Base-by-base conservation (phyloP, 495 filamentous ascomycete genomes). In the Massariosphaeria phaeospora region DNA sequence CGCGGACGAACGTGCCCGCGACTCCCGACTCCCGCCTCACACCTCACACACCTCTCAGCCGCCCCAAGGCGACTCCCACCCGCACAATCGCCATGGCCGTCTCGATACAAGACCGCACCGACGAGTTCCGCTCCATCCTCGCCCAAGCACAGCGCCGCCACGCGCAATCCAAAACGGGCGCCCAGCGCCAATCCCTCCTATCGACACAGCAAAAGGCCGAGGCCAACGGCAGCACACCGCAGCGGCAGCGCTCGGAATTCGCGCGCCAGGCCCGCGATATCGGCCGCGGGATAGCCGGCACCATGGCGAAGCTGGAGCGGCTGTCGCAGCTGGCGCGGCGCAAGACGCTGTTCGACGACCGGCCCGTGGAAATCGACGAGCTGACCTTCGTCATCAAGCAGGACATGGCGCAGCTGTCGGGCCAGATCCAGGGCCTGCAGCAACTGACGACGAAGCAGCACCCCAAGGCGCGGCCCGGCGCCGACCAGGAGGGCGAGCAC, bases 321-420 rank as follows among this genome's bases (percentile, higher is more conserved):
- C 73, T 98, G 58, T 90, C 93, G 41, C 88, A 95, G 69, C 73
- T 98, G 69, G 93, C 93, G 46, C 93, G 91, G 68, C 84, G 95
- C 59, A 95, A 96, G 74, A 94, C 94, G 0, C 81, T 98, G 18
- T 97, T 98, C 66, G 93, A 98, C 69, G 93, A 98, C 73, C 80
- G 86, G 68, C 90, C 93, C 1, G 86, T 95, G 31, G 93, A 98
- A 70, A 96, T 98, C 71, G 89, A 90, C 67, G 89, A 97, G 64
- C 81, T 97, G 69, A 93, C 90, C 9, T 95, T 87, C 63, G 82
- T 95, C 67, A 96, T 98, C 73, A 97, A 97, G 70, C 93, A 97
- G 77, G 94, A 97, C 65, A 80, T 97, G 23, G 87, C 90, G 0
- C 82, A 85, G 10, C 72, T 98, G 51, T 96, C 95, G 69, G 78